Base-by-base conservation (phyloP, 768 basidiomycete genomes). In the Pleurotus tuoliensis region DNA sequence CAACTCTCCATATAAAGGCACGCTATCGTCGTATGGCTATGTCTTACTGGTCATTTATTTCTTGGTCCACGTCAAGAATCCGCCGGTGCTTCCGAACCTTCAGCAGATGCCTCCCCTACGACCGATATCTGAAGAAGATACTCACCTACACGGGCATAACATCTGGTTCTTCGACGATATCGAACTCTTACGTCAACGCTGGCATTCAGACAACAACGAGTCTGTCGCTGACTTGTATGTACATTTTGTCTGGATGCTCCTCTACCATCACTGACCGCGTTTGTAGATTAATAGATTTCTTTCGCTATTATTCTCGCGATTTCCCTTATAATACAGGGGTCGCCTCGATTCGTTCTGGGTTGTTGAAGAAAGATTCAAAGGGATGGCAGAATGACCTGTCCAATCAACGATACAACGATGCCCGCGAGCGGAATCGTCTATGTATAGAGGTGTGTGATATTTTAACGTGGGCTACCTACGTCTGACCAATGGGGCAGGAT, bases 81-180 rank as follows among this genome's bases (percentile, higher is more conserved):
- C 96, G 55, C 92, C 95, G 22, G 92, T 99, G 43, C 79, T 99
- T 58, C 96, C 96, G 62, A 97, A 97, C 75, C 80, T 97, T 59
- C 94, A 97, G 76, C 87, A 93, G 71, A 90, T 97, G 80, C 93
- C 93, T 20, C 92, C 94, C 34, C 69, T 94, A 62, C 87, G 91
- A 50, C 90, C 93, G 34, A 92, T 95, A 64, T 80, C 90, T 58
- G 83, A 90, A 90, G 91, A 88, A 69, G 90, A 91, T 63, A 90
- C 83, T 45, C 85, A 90, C 71, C 76, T 93, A 58, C 82, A 83
- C 60, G 92, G 85, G 59, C 80, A 87, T 75, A 92, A 94, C 72
- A 87, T 86, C 64, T 93, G 93, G 91, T 86, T 99, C 76, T 99
- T 98, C 68, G 96, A 98, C 75, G 96, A 99, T 71, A 88, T 95